Conservation (phyloP, 1,284 basidiomycete species). For the Ceratobasidium sp. region DNA sequence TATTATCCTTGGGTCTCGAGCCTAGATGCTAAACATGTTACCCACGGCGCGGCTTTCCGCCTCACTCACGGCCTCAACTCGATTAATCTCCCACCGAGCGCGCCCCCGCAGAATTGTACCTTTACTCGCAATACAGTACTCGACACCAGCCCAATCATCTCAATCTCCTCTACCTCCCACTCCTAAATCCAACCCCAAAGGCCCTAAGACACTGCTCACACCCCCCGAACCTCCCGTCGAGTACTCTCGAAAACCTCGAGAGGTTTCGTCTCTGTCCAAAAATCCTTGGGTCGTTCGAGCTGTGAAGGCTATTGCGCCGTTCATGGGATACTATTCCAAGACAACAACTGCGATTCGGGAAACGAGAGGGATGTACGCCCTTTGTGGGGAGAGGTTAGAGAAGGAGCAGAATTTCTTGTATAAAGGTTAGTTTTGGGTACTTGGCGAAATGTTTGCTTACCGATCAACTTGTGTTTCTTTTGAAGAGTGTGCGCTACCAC, state of each 20-base stretch:
- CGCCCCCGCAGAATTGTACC: slow-evolving; percentile 8
- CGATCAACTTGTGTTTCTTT: slow-evolving; percentile 18
- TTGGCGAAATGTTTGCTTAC: background rate
- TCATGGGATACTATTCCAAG: slow-evolving; percentile 48
- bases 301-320: slow-evolving; percentile 45
- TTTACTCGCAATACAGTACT: slow-evolving; percentile 18
- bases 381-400: slow-evolving; percentile 62
- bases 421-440: slow-evolving; percentile 63
- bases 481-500: slow-evolving; percentile 87
- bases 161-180: background rate
- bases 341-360: slow-evolving; percentile 49
- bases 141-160: background rate
- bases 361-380: slow-evolving; percentile 47
- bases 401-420: slow-evolving; percentile 76
- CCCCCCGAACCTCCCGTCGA: slow-evolving; percentile 37
- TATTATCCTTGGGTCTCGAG: background rate
- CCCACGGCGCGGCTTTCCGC: background rate
- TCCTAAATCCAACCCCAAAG: slow-evolving; percentile 5
- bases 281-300: slow-evolving; percentile 43
- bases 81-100: background rate
- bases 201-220: slow-evolving; percentile 3
- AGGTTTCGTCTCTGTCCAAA: slow-evolving; percentile 28
- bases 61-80: background rate
- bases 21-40: background rate
- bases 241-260: slow-evolving; percentile 29